phyloP scores from a whole-genome alignment of 225 moss, liverwort and hornwort species.

The Physcomitrellopsis africana region DNA sequence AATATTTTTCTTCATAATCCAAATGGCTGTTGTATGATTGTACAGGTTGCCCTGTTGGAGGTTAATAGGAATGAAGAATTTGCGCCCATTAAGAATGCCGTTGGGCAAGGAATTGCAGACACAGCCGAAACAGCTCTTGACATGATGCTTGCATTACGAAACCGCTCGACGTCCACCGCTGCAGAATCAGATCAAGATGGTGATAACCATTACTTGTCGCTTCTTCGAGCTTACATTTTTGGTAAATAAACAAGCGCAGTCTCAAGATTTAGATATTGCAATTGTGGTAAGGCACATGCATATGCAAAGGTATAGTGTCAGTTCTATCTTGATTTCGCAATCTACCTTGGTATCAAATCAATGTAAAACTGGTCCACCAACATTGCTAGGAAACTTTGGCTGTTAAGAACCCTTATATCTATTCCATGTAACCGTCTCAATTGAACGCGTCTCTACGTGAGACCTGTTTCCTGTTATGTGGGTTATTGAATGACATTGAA shows the following conservation, averaged over 20 bases:
- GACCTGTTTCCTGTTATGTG: background rate
- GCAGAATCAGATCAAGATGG: conserved; percentile 15
- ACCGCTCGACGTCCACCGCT: conserved; percentile 29
- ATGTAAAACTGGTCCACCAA: conserved; percentile 38
- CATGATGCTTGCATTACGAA: conserved; percentile 55
- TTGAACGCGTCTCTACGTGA: background rate
- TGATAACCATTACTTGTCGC: conserved; percentile 22
- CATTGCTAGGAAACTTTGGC: conserved; percentile 15
- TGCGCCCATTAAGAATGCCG: conserved; percentile 81
- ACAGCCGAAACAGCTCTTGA: conserved; percentile 70
- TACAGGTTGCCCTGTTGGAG: conserved; percentile 79
- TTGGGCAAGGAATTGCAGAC: conserved; percentile 54
- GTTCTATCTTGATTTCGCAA: conserved; percentile 58
- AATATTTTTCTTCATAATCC: background rate
- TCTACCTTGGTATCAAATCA: conserved; percentile 44
- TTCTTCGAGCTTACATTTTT: conserved; percentile 49
- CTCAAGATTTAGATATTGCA: conserved; percentile 6
- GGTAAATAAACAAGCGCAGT: conserved; percentile 27
- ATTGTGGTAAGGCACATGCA: background rate
- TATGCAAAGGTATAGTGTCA: conserved; percentile 13
- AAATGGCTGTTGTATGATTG: conserved; percentile 26
- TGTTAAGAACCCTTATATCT: conserved; percentile 1
- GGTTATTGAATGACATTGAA: conserved; percentile 4
- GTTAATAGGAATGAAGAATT: conserved; percentile 81
- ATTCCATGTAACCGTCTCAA: background rate